These are phyloP conservation scores for Cerioporus squamosus DNA, from an alignment of 1,284 basidiomycete genomes.

Conservation along the genomic window DNA sequence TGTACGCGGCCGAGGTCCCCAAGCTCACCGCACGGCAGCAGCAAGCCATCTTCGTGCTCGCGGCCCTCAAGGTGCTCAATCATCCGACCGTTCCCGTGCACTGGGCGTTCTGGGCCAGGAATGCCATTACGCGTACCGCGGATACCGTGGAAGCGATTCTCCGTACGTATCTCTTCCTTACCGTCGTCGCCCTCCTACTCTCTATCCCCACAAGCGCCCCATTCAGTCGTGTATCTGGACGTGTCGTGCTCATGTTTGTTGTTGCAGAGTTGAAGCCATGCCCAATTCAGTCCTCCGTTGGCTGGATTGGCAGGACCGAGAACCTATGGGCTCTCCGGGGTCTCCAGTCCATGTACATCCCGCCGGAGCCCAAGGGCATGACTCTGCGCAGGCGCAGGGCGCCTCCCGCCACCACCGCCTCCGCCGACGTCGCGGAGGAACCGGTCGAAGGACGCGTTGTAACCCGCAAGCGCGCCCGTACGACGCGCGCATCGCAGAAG, in stretches of 20 bases:
- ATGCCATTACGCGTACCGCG: slow-evolving; percentile 24
- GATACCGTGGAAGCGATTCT: slow-evolving; percentile 26
- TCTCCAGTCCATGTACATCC: slow-evolving; percentile 20
- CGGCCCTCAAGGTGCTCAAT: slow-evolving; percentile 29
- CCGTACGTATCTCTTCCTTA: slow-evolving; percentile 20
- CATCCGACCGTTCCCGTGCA: slow-evolving; percentile 28
- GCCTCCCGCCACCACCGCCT: slow-evolving; percentile 1
- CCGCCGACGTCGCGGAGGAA: neutral
- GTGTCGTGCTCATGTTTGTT: neutral
- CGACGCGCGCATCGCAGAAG: slow-evolving; percentile 16
- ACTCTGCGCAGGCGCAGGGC: slow-evolving; percentile 29
- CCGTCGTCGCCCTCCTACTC: neutral
- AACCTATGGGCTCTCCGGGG: slow-evolving; percentile 26
- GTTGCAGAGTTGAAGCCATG: slow-evolving; percentile 25
- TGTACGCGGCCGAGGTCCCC: slow-evolving; percentile 14
- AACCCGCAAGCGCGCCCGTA: slow-evolving; percentile 21
- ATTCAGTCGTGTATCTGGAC: too few relatives aligned
- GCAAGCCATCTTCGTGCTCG: slow-evolving; percentile 29
- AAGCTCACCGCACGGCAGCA: slow-evolving; percentile 20
- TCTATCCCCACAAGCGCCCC: neutral
- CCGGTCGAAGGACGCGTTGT: slow-evolving; percentile 7
- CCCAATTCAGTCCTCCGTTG: slow-evolving; percentile 26
- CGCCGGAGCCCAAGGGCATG: slow-evolving; percentile 23
- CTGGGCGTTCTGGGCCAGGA: slow-evolving; percentile 30
- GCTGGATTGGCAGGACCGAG: slow-evolving; percentile 27